Evolutionary conservation across 805 yeast species (phyloP), one percentile per base, ranked within the genome.

Genomic region (Saccharomycopsis oosterbeekiorum): DNA sequence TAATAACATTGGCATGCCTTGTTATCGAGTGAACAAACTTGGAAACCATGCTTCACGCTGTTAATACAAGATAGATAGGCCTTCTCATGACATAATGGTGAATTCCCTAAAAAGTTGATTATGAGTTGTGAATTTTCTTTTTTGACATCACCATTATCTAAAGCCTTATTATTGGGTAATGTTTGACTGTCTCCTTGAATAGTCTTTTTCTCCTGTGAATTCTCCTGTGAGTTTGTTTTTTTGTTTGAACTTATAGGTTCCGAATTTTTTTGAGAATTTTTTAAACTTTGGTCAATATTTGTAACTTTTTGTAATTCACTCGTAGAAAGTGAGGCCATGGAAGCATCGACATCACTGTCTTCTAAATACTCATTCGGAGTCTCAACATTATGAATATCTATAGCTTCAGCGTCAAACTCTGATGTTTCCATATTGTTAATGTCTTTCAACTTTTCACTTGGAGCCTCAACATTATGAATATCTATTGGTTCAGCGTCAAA

Each of bases 1-100:
- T 42, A 21, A 37, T 60, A 60, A 54, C 63, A 60, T 43, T 60
- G 60, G 41, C 63, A 60, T 15, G 39, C 58, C n/a, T 54, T 36
- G 24, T 60, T 60, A 24, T 42, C 19, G 26, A 12, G 40, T 8
- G 63, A 60, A 39, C 63, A 60, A 15, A 58, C 37, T 11, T 60
- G 43, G 36, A 57, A 40, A 1, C 60, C 58, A 15, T 37, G n/a
- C 29, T 57, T 40, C 2, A 58, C 56, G 17, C 11, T n/a, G 4
- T 60, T 42, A 34, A 50, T 15, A 21, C 62, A 60, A 8, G 51
- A 11, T 4, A 40, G 19, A n/a, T 59, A 56, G 2, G 29, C 14
- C 2, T 59, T 26, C 9, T 55, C 58, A 40, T 24, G 10, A 24
- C 53, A 47, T 2, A 47, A 26, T 10, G 53, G 53, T 19, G 15